Evolutionary conservation across 75 land plant species (phyloP), one percentile per base, ranked within the genome.

Genomic region (Adiantum capillusveneris): DNA sequence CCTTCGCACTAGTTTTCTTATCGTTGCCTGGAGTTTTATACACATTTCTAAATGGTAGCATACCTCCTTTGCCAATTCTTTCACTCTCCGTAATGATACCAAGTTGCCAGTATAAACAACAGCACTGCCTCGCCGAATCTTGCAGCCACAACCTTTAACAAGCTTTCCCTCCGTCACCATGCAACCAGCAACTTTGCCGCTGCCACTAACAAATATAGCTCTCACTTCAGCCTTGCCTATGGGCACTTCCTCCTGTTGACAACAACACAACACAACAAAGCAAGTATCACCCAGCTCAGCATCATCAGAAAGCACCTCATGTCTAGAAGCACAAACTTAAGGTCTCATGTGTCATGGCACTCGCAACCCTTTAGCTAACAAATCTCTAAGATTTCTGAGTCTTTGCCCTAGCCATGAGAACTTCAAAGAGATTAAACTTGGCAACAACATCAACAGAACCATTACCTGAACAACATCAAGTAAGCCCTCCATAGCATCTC

Each of bases 401-500:
- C n/a, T n/a, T 13, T 43, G 13, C 17, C 13, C 17, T 43, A 17
- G 16, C 13, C 13, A 43, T 43, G 13, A 43, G 17, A 43, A n/a
- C n/a, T n/a, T n/a, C n/a, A n/a, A n/a, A n/a, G n/a, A n/a, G n/a
- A n/a, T n/a, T 25, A 25, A 52, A 25, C 54, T 9, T 20, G 9
- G 17, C 18, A 31, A 16, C 57, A 62, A n/a, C 20, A 62, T 49
- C 28, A 6, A 2, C 29, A 19, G 1, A 0, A 42, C 16, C 37
- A 71, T 50, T 43, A 95, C 99, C 99, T 90, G 77, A 50, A 75
- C 81, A 51, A 73, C 66, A 2, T 87, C 87, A 20, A 95, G 66
- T 11, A 95, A 84, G 44, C 97, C 97, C 74, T 95, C 99, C 99
- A 95, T 95, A 27, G 99, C 92, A 45, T 82, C 77, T 28, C 99